These are phyloP conservation scores for Arabis hirsuta DNA, from an alignment of 345 rosid genomes.

Conservation along the genomic window DNA sequence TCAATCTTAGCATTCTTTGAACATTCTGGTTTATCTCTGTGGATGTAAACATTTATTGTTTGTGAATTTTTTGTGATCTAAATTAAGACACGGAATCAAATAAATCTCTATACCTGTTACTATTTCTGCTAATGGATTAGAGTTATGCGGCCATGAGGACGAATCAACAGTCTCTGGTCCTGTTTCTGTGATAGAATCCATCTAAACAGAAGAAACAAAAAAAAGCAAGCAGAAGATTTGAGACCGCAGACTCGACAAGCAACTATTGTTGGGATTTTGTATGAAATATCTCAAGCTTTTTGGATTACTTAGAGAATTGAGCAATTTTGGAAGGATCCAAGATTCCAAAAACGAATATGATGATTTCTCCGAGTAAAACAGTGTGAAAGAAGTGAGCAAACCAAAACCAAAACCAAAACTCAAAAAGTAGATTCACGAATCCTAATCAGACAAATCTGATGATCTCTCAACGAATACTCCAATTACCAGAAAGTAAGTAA, in stretches of 20 bases:
- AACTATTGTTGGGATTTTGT: not conserved
- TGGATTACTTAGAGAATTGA: no score
- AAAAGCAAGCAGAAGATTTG: not conserved
- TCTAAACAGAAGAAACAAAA: not conserved
- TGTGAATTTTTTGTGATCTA: no score
- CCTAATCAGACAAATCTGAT: constrained; percentile 11
- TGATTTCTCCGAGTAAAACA: no score
- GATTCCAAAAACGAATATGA: not conserved
- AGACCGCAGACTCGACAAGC: not conserved
- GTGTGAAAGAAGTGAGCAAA: not conserved
- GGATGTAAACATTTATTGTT: not conserved
- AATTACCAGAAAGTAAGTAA: not conserved
- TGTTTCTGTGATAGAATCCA: constrained; percentile 30
- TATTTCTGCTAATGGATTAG: constrained; percentile 56
- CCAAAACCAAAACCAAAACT: not conserved
- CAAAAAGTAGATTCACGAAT: constrained; percentile 1
- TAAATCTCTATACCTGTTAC: constrained; percentile 50
- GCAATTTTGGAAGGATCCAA: no score
- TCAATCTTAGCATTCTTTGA: constrained; percentile 23
- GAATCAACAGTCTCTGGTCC: constrained; percentile 26
- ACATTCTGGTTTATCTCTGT: constrained; percentile 32
- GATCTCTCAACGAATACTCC: not conserved
- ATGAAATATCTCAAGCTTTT: not conserved
- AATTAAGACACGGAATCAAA: not conserved
- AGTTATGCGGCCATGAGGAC: constrained; percentile 44